Percentiles rank a stretch among this genome's conserved stretches.
Conservation (phyloP, 2,329 filamentous ascomycete species). For the Microsporum ferrugineum region DNA sequence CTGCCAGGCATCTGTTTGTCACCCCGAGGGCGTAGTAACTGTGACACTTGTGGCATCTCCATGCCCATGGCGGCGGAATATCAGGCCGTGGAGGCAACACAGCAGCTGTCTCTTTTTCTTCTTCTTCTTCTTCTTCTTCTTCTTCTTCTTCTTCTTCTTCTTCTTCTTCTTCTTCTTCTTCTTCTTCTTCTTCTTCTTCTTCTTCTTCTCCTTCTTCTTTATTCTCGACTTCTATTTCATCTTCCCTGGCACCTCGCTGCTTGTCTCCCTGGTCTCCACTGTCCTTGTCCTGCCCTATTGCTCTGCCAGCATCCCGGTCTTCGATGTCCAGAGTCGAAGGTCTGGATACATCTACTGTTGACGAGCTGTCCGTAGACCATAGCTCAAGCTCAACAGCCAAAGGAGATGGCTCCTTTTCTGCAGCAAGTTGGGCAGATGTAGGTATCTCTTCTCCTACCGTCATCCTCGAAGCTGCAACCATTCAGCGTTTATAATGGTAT, state of each 20-base stretch:
- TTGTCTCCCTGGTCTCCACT: neutral
- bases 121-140: constrained; percentile 12
- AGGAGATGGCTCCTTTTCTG: neutral
- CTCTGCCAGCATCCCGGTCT: neutral
- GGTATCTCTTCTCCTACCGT: neutral
- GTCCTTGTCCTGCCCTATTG: neutral
- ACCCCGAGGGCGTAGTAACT: neutral
- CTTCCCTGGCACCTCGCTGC: neutral
- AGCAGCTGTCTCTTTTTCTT: constrained; percentile 5
- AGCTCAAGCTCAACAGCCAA: neutral
- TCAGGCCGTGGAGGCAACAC: neutral
- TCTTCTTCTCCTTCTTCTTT: constrained; percentile 13
- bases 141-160: constrained; percentile 12
- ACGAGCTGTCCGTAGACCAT: neutral
- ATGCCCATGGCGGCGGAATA: neutral
- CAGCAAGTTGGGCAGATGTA: neutral
- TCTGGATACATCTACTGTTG: neutral
- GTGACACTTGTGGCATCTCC: constrained; percentile 5
- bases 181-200: constrained; percentile 14
- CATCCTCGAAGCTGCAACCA: neutral
- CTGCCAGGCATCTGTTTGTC: constrained; percentile 2
- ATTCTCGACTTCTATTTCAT: too few species aligned
- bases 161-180: constrained; percentile 10
- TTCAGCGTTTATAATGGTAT: neutral
- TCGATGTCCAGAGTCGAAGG: neutral